Base-by-base conservation (phyloP, 768 basidiomycete species). In the Amylocystis lapponica region DNA sequence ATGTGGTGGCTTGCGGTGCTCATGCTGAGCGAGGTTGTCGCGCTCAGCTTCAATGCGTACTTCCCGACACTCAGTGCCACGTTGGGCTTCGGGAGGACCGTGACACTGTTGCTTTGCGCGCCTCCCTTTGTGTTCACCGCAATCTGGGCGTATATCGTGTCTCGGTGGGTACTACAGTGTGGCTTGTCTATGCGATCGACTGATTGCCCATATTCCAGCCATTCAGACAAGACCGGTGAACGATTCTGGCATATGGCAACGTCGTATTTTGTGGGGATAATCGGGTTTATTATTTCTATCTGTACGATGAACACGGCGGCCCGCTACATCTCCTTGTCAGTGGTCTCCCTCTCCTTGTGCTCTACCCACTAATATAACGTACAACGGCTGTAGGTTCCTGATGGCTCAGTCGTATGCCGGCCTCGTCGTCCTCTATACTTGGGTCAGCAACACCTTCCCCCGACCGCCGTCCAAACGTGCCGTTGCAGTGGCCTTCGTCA, bases 391-490 rank as follows among this genome's bases (percentile, higher is more conserved):
- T 52, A 87, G 86, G 27, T 89, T 90, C 60, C 60, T 90, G 34
- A 84, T 87, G 79, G 81, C 84, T 3, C 79, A 82, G 50, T 78
- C 78, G 3, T 87, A 85, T 54, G 70, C 80, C 1, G 86, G 78
- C 7, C 86, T 85, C 60, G 75, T 89, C 45, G 71, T 74, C 44
- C 79, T 85, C 52, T 66, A 65, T 55, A 63, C 72, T 4, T 75
- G 73, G 78, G 67, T 74, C 41, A 72, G 71, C 42, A 76, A 71
- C 49, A 70, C 72, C 10, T 70, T 95, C 63, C 78, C 88, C 25
- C 75, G 78, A 13, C 81, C 91, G 26, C 74, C 88, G 3, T 80
- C 83, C 16, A 94, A 93, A 63, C 81, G 91, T 4, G 86, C 91
- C 1, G 83, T 92, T 9, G 83, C 83, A 5, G 69, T 95, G 30